Evolutionary conservation across 2,329 filamentous ascomycete species (phyloP), one percentile per base, ranked within the genome.

Genomic region (Trichocomaceae sp.): DNA sequence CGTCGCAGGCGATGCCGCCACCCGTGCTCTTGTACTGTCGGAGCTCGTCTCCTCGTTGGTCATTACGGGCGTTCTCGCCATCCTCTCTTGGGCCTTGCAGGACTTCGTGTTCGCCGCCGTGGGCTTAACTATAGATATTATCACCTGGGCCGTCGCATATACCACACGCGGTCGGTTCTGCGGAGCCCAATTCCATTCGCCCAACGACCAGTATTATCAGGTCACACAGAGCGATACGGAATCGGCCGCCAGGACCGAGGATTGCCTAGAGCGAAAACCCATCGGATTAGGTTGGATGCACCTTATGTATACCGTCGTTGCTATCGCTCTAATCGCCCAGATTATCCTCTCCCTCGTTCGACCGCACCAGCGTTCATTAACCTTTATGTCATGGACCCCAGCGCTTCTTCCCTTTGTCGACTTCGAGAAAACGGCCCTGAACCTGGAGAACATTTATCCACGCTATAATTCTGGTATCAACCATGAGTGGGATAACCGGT

Each of bases 1-100:
- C 29, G 60, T 62, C 29, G 69, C 69, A 56, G 66, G 66, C 44
- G 59, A 62, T 50, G 66, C 69, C 52, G 65, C 68, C 2, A 67
- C 67, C 7, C 66, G 67, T 22, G 62, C 69, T 35, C 61, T 64
- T 8, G 70, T 68, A 2, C 56, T 70, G 0, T 58, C 66, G 7
- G 68, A 68, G 0, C 55, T 70, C 51, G 66, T 67, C 4, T 66
- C 68, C 8, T 68, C 69, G 35, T 42, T 69, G 3, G 62, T 70
- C 29, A 64, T 66, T 10, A 66, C 66, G 23, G 61, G 56, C 2
- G 57, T 70, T 10, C 54, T 69, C 7, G 22, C 67, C 12, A 57
- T 60, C 1, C 47, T 60, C 1, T 62, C 68, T 26, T 52, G 50
- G 42, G 26, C 31, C 29, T 46, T 52, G 17, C 50, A 52, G 17